Conservation (phyloP, 805 yeast genomes). For the Kazachstania martiniae region DNA sequence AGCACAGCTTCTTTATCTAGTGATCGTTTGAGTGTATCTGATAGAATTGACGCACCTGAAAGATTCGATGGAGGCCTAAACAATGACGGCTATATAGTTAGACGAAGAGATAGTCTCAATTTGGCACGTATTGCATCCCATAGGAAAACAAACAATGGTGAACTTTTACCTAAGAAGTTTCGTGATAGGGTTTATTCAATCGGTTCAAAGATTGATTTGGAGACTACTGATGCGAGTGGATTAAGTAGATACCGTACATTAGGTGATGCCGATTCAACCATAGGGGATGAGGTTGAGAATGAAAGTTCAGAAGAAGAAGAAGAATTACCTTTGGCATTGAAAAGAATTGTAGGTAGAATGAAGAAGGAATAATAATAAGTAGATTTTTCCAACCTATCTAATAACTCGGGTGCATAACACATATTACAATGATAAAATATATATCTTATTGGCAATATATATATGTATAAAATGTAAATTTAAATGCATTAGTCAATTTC, state of each 20-base stretch:
- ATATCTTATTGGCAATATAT: background rate
- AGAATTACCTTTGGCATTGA: conserved; percentile 31
- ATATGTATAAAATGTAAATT: background rate
- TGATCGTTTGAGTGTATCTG: background rate
- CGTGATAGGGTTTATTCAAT: conserved; percentile 30
- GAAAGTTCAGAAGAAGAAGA: conserved; percentile 16
- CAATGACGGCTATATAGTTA: conserved; percentile 4
- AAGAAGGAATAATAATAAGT: conserved; percentile 1
- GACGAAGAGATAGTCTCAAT: conserved; percentile 7
- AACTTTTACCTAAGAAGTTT: conserved; percentile 21
- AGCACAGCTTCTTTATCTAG: background rate
- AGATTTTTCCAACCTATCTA: background rate
- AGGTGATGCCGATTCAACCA: conserved; percentile 19
- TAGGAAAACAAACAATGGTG: conserved; percentile 7
- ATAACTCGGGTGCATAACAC: background rate
- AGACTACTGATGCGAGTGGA: background rate
- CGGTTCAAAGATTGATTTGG: conserved; percentile 24
- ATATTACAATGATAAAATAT: too few species aligned
- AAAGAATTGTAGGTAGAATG: conserved; percentile 27
- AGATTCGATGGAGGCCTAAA: conserved; percentile 6
- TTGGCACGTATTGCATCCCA: conserved; percentile 25
- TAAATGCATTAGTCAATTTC: conserved; percentile 47
- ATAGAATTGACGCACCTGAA: conserved; percentile 2
- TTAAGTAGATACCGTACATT: conserved; percentile 5
- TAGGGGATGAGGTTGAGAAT: conserved; percentile 11